Evolutionary conservation across 768 basidiomycete species (phyloP).

Genomic region (Austroboletus festivus): DNA sequence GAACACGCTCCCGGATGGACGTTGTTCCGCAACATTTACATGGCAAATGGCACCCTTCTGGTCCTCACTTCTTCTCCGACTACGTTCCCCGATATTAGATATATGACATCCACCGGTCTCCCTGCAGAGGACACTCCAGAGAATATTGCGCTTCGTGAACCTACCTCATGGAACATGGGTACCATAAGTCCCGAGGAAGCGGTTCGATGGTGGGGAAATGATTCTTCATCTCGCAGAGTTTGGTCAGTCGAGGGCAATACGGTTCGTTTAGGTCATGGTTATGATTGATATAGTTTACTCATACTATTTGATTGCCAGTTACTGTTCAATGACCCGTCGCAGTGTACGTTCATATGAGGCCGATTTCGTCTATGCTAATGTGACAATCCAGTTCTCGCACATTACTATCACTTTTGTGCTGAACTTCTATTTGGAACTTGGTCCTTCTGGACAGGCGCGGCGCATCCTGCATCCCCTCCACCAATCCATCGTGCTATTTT

Average conservation of each 20-base stretch:
- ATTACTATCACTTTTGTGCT: conserved; percentile 87
- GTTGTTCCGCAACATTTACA: conserved; percentile 76
- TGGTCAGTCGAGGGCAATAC: conserved; percentile 72
- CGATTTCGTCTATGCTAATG: background rate
- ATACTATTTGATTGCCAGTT: conserved; percentile 34
- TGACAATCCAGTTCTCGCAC: conserved; percentile 54
- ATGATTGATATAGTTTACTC: background rate
- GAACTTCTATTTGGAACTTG: conserved; percentile 77
- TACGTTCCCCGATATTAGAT: conserved; percentile 43
- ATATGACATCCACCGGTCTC: conserved; percentile 70
- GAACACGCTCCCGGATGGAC: conserved; percentile 84
- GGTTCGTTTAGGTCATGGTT: conserved; percentile 37
- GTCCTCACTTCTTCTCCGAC: conserved; percentile 52
- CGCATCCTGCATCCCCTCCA: conserved; percentile 40
- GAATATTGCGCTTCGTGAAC: conserved; percentile 64
- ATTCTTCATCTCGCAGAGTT: conserved; percentile 45
- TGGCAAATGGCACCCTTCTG: conserved; percentile 78
- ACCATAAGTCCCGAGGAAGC: conserved; percentile 63
- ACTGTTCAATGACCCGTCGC: conserved; percentile 64
- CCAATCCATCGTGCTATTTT: conserved; percentile 70
- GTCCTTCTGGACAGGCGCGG: conserved; percentile 66
- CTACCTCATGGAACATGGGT: conserved; percentile 59
- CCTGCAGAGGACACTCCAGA: conserved; percentile 56
- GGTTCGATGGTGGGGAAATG: conserved; percentile 53
- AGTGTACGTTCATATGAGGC: conserved; percentile 38